Conservation (phyloP, 768 basidiomycete genomes). For the Tulasnella sp. region DNA sequence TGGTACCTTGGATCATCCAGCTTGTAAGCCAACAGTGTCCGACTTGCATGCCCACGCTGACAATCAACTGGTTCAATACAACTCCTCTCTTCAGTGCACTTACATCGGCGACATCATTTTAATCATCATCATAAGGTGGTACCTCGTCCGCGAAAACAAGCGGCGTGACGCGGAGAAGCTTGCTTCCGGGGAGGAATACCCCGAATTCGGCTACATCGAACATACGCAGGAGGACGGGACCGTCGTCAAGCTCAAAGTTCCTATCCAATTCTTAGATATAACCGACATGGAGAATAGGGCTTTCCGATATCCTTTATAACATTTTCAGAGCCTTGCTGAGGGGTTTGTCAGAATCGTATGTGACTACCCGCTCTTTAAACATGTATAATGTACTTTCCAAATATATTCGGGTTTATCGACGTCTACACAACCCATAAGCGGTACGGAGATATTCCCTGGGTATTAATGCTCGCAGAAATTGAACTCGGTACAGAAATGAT, state of each 20-base stretch:
- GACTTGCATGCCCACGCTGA: not conserved
- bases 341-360: too few relatives aligned
- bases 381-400: too few relatives aligned
- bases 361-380: too few relatives aligned
- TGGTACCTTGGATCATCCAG: conserved; percentile 26
- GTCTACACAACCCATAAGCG: too few relatives aligned
- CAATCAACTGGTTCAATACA: not conserved
- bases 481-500: not conserved
- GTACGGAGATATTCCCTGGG: too few relatives aligned
- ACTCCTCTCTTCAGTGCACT: not conserved
- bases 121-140: conserved; percentile 21
- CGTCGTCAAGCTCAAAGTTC: conserved; percentile 16
- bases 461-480: not conserved
- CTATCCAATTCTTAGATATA: conserved; percentile 20
- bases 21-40: not conserved
- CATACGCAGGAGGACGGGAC: conserved; percentile 17
- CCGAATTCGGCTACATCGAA: conserved; percentile 26
- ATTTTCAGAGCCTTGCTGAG: too few relatives aligned
- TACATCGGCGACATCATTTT: conserved; percentile 17
- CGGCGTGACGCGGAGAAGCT: conserved; percentile 27
- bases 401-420: too few relatives aligned
- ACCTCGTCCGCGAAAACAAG: conserved; percentile 28
- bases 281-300: conserved; percentile 24
- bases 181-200: conserved; percentile 14
- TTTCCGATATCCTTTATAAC: conserved; percentile 23